Evolutionary conservation across 768 basidiomycete genomes (phyloP), one percentile per base, ranked within the genome.

Genomic region (Boletus tylopilopsis): DNA sequence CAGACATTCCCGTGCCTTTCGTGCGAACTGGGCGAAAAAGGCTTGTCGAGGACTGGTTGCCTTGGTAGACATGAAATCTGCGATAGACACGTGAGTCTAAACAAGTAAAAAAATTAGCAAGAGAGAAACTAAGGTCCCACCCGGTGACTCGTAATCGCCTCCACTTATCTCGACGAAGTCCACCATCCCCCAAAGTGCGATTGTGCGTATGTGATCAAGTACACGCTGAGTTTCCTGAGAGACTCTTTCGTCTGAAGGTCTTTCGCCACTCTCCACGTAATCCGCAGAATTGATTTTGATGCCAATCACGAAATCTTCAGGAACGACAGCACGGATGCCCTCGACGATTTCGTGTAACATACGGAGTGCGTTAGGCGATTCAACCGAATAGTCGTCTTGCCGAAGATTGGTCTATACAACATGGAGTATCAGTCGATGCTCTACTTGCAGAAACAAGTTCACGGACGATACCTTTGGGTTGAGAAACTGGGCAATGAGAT

Each of bases 111-210:
- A n/a, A n/a, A n/a, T n/a, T n/a, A n/a, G n/a, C n/a, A n/a, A n/a
- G n/a, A n/a, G n/a, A n/a, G n/a, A n/a, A n/a, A n/a, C n/a, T n/a
- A n/a, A n/a, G n/a, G n/a, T n/a, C 74, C 16, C 57, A 85, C 90
- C 80, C 57, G 87, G 85, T 16, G 75, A 79, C 60, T 91, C 88
- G 56, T 94, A 95, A 62, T 85, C 84, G 0, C 92, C 92, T 2
- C 92, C 92, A 47, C 85, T 90, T 51, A 95, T 79, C 66, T 95
- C 92, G 43, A 95, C 81, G 60, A 92, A 87, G 64, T 95, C 92
- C 5, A 94, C 60, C 16, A 70, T 68, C 1, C 76, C 75, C 82
- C 89, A 90, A 33, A 65, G 62, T 0, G 84, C 78, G 24, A 93
- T 80, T 33, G 74, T 63, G 16, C 69, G 64, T 12, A 92, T 71